These are phyloP conservation scores for Plasmodium adleri DNA, from an alignment of 169 alveolate species.

Conservation along the genomic window DNA sequence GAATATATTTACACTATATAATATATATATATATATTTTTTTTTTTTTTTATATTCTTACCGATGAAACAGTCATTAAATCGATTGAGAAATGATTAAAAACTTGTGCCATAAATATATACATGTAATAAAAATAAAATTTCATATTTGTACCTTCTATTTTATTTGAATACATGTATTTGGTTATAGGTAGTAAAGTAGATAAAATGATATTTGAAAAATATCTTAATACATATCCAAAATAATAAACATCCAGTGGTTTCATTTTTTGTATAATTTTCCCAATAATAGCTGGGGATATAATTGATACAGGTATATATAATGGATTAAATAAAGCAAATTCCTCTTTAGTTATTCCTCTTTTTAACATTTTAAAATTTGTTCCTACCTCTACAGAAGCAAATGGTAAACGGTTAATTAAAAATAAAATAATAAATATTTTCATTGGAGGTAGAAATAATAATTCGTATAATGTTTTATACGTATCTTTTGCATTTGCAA, in stretches of 20 bases:
- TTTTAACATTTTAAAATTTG: conserved; percentile 82
- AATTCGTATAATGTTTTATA: conserved; percentile 73
- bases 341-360: conserved; percentile 83
- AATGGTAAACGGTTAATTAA: conserved; percentile 78
- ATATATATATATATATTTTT: background rate
- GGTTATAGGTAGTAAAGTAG: conserved; percentile 49
- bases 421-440: conserved; percentile 72
- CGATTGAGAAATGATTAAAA: conserved; percentile 74
- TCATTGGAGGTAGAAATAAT: conserved; percentile 78
- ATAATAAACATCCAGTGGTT: conserved; percentile 52
- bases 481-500: conserved; percentile 70
- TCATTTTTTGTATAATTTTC: conserved; percentile 8
- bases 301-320: conserved; percentile 81
- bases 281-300: conserved; percentile 84
- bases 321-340: conserved; percentile 80
- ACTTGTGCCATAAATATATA: conserved; percentile 77
- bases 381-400: conserved; percentile 81
- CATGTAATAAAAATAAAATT: conserved; percentile 48
- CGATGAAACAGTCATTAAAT: conserved; percentile 51
- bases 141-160: conserved; percentile 11
- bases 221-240: conserved; percentile 68
- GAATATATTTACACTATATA: background rate
- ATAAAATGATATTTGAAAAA: conserved; percentile 51
- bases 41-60: conserved; percentile 21
- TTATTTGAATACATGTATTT: conserved; percentile 71